Evolutionary conservation across 768 basidiomycete species (phyloP).

Genomic region (Coprinellus micaceus): DNA sequence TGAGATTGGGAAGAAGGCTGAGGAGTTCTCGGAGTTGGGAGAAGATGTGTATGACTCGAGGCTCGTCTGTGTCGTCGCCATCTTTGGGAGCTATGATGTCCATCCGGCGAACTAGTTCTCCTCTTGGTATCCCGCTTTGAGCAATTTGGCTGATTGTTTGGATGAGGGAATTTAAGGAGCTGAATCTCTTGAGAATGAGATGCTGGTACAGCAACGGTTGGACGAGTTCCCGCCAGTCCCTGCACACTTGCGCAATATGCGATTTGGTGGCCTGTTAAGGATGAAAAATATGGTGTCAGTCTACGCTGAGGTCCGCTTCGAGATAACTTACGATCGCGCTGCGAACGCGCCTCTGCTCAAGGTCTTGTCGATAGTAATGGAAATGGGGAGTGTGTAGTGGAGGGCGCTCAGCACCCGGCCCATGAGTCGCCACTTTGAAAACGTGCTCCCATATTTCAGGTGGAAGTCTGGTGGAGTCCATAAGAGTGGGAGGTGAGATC

Average conservation of each 20-base stretch:
- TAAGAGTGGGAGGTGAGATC: no score
- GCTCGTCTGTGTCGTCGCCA: no score
- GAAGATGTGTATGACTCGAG: background rate
- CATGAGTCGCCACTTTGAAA: background rate
- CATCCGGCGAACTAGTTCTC: background rate
- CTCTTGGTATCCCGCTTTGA: background rate
- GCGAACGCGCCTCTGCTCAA: background rate
- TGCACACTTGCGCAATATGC: background rate
- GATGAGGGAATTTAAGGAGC: background rate
- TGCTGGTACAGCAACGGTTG: background rate
- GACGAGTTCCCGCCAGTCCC: background rate
- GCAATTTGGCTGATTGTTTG: background rate
- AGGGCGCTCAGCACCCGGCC: background rate
- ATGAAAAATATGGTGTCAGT: background rate
- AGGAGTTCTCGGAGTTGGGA: background rate
- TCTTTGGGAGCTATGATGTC: background rate
- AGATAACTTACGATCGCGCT: background rate
- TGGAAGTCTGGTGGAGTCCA: background rate
- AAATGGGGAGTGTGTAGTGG: background rate
- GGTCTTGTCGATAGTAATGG: background rate
- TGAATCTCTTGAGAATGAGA: background rate
- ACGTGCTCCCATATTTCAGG: background rate
- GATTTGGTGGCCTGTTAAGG: background rate
- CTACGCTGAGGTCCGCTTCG: background rate
- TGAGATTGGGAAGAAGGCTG: background rate